These are phyloP conservation scores for Venturia pyrina DNA, from an alignment of 2,329 filamentous ascomycete genomes.

Conservation along the genomic window DNA sequence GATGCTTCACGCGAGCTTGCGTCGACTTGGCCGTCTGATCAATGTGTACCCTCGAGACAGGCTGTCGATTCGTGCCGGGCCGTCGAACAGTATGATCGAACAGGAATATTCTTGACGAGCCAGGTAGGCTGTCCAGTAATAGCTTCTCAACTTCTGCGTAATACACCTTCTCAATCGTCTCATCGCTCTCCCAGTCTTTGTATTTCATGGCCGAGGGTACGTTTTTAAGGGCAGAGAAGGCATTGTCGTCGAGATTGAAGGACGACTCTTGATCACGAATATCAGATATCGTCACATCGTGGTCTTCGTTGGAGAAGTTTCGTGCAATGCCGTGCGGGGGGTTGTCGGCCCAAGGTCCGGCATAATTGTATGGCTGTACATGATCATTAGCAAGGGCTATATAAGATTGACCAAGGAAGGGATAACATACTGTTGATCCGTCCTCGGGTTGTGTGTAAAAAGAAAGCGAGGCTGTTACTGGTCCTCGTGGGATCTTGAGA, in stretches of 20 bases:
- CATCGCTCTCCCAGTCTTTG: slow-evolving; percentile 58
- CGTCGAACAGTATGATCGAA: slow-evolving; percentile 84
- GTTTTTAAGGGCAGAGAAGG: slow-evolving; percentile 57
- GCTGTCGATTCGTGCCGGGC: slow-evolving; percentile 50
- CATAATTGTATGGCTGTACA: slow-evolving; percentile 51
- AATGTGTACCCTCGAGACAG: slow-evolving; percentile 67
- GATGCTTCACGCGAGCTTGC: slow-evolving; percentile 54
- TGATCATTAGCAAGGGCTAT: background rate
- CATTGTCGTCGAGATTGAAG: slow-evolving; percentile 62
- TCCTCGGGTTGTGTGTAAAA: slow-evolving; percentile 56
- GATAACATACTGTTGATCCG: slow-evolving; percentile 28
- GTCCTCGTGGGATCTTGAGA: slow-evolving; percentile 43
- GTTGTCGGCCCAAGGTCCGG: slow-evolving; percentile 37
- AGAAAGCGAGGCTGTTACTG: slow-evolving; percentile 51
- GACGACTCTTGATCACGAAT: slow-evolving; percentile 58
- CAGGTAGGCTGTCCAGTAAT: slow-evolving; percentile 57
- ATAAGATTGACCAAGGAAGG: background rate
- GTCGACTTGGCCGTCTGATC: slow-evolving; percentile 67
- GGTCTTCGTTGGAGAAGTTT: slow-evolving; percentile 49
- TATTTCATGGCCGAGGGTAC: slow-evolving; percentile 46
- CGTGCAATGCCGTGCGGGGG: slow-evolving; percentile 50
- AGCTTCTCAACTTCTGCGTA: slow-evolving; percentile 76
- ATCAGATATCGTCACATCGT: slow-evolving; percentile 56
- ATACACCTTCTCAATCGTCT: slow-evolving; percentile 59
- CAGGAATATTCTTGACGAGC: slow-evolving; percentile 55